Evolutionary conservation across 2,329 filamentous ascomycete species (phyloP), one percentile per base, ranked within the genome.

Genomic region (Hypoxylon sp.): DNA sequence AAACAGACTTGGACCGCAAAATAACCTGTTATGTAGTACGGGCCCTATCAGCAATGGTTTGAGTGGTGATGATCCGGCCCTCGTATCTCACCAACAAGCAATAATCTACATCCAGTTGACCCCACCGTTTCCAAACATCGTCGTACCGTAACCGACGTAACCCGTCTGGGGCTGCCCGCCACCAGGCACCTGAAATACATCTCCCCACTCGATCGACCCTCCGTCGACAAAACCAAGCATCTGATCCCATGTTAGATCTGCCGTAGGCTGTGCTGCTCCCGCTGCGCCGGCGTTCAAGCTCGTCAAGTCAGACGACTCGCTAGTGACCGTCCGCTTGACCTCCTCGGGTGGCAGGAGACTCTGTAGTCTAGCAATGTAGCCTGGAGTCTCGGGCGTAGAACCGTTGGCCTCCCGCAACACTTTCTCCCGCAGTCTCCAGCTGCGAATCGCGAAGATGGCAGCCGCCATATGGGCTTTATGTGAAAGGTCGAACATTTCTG

Each of bases 351-450:
- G 78, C 20, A 83, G 68, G 17, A 75, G 64, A 1, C 74, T 69
- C 37, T 76, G 78, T 9, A 86, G 72, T 33, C 73, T 78, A 15
- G 70, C 65, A 31, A 86, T 76, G 42, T 77, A 85, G 3, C 63
- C 63, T 0, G 83, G 83, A 13, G 72, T 74, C 13, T 79, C 71
- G 11, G 80, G 72, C 1, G 66, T 48, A 15, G 70, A 66, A 0
- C 80, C 79, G 3, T 66, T 68, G 31, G 64, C 54, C 38, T 75
- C 69, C 2, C 65, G 60, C 11, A 81, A 69, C 0, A 75, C 70
- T 26, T 73, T 72, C 63, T 83, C 80, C 9, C 83, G 78, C n/a
- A 70, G 73, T 56, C 73, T 77, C 83, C 83, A 86, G 0, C 80
- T 83, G 62, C 78, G 79, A 55, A 85, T 72, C 3, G 80, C 74